phyloP scores from a whole-genome alignment of 306 rosid genomes.

The Malus orientalis region DNA sequence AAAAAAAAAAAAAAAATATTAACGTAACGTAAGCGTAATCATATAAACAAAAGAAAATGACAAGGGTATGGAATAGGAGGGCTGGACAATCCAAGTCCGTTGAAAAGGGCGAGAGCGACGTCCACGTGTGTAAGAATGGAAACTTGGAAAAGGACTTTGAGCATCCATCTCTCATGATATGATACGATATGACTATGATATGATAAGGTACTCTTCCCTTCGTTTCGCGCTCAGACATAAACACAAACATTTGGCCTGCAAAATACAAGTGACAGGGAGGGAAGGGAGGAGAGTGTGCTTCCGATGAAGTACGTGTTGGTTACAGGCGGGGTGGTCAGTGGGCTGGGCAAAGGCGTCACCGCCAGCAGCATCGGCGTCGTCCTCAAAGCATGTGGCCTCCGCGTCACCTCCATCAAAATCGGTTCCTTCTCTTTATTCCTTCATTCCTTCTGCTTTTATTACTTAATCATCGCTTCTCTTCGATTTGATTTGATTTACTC shows the following conservation, averaged over 20 bases:
- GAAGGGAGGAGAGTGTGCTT: background rate
- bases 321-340: slow-evolving; percentile 93
- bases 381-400: slow-evolving; percentile 92
- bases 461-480: background rate
- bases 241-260: slow-evolving; percentile 32
- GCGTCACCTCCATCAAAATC: slow-evolving; percentile 94
- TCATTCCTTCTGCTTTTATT: background rate
- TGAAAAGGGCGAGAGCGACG: too few relatives aligned
- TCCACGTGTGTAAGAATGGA: too few relatives aligned
- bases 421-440: slow-evolving; percentile 31
- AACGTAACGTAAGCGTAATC: too few relatives aligned
- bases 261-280: background rate
- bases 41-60: too few relatives aligned
- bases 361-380: slow-evolving; percentile 98
- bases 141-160: too few relatives aligned
- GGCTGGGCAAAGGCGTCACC: slow-evolving; percentile 98
- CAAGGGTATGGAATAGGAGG: too few relatives aligned
- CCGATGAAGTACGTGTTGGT: slow-evolving; percentile 83
- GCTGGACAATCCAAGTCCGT: too few relatives aligned
- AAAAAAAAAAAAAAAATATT: too few relatives aligned
- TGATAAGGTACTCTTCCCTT: background rate
- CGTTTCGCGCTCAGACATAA: slow-evolving; percentile 41
- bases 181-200: too few relatives aligned
- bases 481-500: background rate
- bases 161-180: too few relatives aligned